Percentiles rank a stretch among this genome's conserved stretches.
Conservation (phyloP, 345 rosid genomes). For the Reutealis trisperma region DNA sequence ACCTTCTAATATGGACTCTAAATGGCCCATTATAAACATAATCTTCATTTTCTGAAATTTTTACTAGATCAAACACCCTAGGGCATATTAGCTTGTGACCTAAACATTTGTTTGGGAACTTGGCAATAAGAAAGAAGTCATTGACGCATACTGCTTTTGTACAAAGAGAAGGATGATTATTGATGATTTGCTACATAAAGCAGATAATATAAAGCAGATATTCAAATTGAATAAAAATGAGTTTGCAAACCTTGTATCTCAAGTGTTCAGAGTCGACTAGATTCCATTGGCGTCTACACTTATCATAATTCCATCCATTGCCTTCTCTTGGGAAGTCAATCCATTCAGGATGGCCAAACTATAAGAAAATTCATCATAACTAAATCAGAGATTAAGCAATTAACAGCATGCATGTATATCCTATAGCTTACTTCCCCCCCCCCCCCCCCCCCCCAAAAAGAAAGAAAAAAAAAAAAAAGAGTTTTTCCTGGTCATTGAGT, state of each 20-base stretch:
- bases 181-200: neutral
- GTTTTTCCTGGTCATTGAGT: neutral
- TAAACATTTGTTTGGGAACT: neutral
- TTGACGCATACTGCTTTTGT: neutral
- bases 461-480: neutral
- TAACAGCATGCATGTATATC: slow-evolving; percentile 6
- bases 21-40: neutral
- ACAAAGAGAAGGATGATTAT: neutral
- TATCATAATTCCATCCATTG: slow-evolving; percentile 81
- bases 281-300: slow-evolving; percentile 73
- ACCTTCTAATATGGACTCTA: neutral
- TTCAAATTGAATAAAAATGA: slow-evolving; percentile 13
- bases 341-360: slow-evolving; percentile 94
- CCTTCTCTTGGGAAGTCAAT: slow-evolving; percentile 89
- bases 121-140: neutral
- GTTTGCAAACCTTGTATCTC: slow-evolving; percentile 63
- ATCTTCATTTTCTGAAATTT: neutral
- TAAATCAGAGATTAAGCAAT: slow-evolving; percentile 13
- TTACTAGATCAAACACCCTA: neutral
- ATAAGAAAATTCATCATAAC: slow-evolving; percentile 26
- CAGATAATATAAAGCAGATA: slow-evolving; percentile 1
- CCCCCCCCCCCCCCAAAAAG: too few species aligned
- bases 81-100: neutral
- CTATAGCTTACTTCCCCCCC: neutral
- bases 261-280: slow-evolving; percentile 58